These are phyloP conservation scores for Pseudovirgaria hyperparasitica DNA, from an alignment of 2,329 filamentous ascomycete species.

Conservation along the genomic window DNA sequence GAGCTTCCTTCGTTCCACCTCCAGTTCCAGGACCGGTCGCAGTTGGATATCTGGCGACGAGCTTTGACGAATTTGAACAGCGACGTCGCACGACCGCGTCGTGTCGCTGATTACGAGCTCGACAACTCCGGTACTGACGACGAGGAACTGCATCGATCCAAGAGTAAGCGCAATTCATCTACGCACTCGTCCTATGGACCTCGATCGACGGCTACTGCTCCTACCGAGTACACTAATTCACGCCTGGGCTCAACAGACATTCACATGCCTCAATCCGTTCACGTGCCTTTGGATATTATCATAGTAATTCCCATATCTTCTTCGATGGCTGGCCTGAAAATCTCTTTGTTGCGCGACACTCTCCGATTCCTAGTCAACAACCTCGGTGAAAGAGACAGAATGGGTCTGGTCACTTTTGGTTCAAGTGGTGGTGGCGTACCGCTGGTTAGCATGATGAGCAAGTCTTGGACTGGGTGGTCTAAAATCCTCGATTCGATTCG, in stretches of 20 bases:
- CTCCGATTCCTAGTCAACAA: constrained; percentile 83
- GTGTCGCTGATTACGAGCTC: constrained; percentile 62
- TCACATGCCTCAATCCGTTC: constrained; percentile 43
- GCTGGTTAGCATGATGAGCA: constrained; percentile 95
- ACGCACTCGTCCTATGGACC: constrained; percentile 70
- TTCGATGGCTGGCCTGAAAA: constrained; percentile 99
- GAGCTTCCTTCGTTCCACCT: constrained; percentile 93
- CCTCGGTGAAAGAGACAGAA: constrained; percentile 83
- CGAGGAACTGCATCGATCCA: constrained; percentile 58
- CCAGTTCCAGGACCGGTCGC: constrained; percentile 68
- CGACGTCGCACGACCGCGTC: constrained; percentile 42
- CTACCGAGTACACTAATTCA: constrained; percentile 81
- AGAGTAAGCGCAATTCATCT: constrained; percentile 62
- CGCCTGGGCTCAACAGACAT: constrained; percentile 30
- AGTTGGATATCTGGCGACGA: constrained; percentile 83
- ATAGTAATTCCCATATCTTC: constrained; percentile 95
- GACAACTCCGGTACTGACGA: constrained; percentile 77
- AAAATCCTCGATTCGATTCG: constrained; percentile 78
- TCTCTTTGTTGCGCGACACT: constrained; percentile 82
- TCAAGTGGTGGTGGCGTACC: constrained; percentile 88
- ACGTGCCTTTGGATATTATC: constrained; percentile 89
- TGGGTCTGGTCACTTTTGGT: constrained; percentile 95
- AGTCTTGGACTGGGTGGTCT: constrained; percentile 83
- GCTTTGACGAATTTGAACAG: constrained; percentile 74
- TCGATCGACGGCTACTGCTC: constrained; percentile 74